Evolutionary conservation across 1,139 yeast species (phyloP), one percentile per base, ranked within the genome.

Genomic region (Spathaspora sp.): DNA sequence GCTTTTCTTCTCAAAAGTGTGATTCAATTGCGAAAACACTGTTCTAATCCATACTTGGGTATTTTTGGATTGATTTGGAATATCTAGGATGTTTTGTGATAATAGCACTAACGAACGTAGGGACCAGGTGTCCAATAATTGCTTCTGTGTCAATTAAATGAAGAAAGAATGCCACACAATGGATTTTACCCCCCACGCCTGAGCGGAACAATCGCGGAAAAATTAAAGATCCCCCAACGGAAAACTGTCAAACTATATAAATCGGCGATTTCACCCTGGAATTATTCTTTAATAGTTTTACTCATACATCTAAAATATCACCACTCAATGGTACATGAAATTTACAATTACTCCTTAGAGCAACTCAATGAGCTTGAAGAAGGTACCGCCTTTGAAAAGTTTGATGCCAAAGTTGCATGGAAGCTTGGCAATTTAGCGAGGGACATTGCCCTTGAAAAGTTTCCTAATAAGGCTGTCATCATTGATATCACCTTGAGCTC

Each of bases 401-500:
- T 73, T 54, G 54, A 61, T 48, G 47, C 63, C 38, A 65, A 61
- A 7, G 51, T 60, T 26, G 76, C 76, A 2, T 74, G 75, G 72
- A 51, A 63, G 39, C 50, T 75, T 15, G 80, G 80, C 2, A 31
- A 45, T 6, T 54, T 55, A 25, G 74, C 75, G 17, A 58, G 74
- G 29, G 53, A 63, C 8, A 33, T 58, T 7, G 67, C 69, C 2
- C 45, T 59, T 41, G 51, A 53, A 31, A 50, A 57, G 26, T 57
- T 47, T 47, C 56, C 64, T 4, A 46, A 49, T 11, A 63, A 58
- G 39, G 57, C 81, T 0, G 74, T 81, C 26, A 76, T 79, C 11
- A 76, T 82, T 50, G 78, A 81, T 51, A 73, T 82, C 50, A 62
- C 82, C 17, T 62, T 74, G 33, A 56, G 74, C 18, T 65, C 67